These are phyloP conservation scores for Yamadazyma dendronema DNA, from an alignment of 1,139 yeast genomes.

Conservation along the genomic window DNA sequence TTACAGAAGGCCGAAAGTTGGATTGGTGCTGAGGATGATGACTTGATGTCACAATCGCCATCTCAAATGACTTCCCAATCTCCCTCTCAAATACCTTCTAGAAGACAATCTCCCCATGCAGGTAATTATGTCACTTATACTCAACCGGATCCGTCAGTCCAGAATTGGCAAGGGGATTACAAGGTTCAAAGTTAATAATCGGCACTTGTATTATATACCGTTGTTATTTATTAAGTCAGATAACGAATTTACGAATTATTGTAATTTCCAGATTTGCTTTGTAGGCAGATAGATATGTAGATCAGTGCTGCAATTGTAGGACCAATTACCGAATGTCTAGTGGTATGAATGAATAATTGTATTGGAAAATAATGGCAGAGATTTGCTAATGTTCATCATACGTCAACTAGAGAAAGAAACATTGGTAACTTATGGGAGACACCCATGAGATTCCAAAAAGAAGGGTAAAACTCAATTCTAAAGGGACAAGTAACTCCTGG, in stretches of 20 bases:
- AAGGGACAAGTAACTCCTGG: no score
- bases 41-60: constrained; percentile 8
- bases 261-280: not conserved
- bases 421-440: no score
- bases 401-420: no score
- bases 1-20: constrained; percentile 81
- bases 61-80: constrained; percentile 1
- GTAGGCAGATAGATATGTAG: not conserved
- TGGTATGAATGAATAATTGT: no score
- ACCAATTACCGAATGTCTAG: no score
- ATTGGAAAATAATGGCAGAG: no score
- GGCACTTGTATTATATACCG: not conserved
- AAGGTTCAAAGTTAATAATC: constrained; percentile 11
- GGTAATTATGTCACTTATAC: not conserved
- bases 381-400: no score
- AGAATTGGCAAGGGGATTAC: constrained; percentile 7
- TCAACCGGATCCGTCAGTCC: not conserved
- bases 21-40: constrained; percentile 48
- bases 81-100: constrained; percentile 3
- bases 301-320: no score
- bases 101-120: constrained; percentile 8
- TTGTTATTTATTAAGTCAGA: constrained; percentile 2
- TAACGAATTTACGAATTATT: constrained; percentile 5
- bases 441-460: no score
- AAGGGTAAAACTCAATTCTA: no score